A percentile compares a stretch with the other conserved stretches of the same genome.
Conservation (phyloP, 768 basidiomycete genomes). For the Leccinellum luteum region DNA sequence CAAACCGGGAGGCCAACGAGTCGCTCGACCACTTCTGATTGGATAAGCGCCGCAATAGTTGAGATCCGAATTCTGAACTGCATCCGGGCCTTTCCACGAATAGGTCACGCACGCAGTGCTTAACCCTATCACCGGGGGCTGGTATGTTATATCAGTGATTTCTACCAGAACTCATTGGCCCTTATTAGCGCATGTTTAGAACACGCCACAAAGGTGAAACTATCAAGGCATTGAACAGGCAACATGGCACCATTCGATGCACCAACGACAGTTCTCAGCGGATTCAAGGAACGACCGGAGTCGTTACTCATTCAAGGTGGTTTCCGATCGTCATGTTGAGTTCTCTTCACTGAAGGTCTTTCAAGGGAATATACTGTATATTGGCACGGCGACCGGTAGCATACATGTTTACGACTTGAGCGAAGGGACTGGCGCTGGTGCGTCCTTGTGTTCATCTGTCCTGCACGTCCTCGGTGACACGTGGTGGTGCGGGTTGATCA, state of each 20-base stretch:
- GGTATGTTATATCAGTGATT: too few relatives aligned
- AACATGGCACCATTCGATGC: conserved; percentile 34
- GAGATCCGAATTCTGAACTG: too few relatives aligned
- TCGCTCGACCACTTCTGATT: too few relatives aligned
- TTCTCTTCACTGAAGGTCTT: not conserved
- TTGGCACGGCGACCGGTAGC: conserved; percentile 58
- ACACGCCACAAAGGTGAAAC: too few relatives aligned
- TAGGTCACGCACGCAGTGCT: too few relatives aligned
- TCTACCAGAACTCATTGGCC: too few relatives aligned
- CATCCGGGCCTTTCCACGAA: too few relatives aligned
- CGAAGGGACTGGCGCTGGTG: conserved; percentile 40
- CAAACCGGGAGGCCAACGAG: too few relatives aligned
- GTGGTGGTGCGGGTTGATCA: conserved; percentile 1
- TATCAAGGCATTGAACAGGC: not conserved
- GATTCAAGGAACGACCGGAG: conserved; percentile 37
- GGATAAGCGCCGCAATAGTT: too few relatives aligned
- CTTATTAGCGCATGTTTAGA: too few relatives aligned
- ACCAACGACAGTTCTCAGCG: conserved; percentile 25
- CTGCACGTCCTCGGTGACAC: conserved; percentile 27
- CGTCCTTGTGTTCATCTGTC: conserved; percentile 8
- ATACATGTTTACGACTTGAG: conserved; percentile 51
- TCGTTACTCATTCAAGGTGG: conserved; percentile 32
- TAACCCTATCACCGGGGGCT: too few relatives aligned
- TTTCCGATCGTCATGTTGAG: not conserved
- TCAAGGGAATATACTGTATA: conserved; percentile 56